Evolutionary conservation across 2,329 filamentous ascomycete species (phyloP), one percentile per base, ranked within the genome.

Genomic region (Cercospora zeina): DNA sequence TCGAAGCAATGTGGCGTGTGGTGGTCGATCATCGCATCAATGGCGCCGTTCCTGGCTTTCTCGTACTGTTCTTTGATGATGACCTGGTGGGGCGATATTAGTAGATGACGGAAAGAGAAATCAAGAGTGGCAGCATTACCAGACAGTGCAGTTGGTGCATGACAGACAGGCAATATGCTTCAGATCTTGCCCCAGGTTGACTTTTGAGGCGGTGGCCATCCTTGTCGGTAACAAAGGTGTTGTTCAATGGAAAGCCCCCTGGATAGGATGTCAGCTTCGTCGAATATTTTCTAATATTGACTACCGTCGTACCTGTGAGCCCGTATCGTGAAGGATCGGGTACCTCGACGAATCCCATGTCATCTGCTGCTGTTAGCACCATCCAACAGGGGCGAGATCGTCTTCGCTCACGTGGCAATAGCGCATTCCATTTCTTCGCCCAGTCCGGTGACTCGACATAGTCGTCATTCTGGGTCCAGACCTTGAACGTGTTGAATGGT

Each of bases 101-200:
- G 49, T 34, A 33, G 10, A 14, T 51, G 49, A 31, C 14, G 2
- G 14, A 1, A 30, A 16, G 14, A n/a, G 14, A 33, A 14, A 2
- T 42, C n/a, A 11, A 19, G 3, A 16, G 4, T 33, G 16, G 13
- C 11, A 11, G 21, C 2, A 8, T 30, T 39, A 55, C 53, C 3
- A 57, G 24, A 33, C 59, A 61, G 27, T 61, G 59, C 16, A 61
- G 19, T 42, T 61, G 53, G 27, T 61, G 53, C 53, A 61, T 57
- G 13, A 61, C 34, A 14, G 58, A 61, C 2, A 61, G 21, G 34
- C 36, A 37, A n/a, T 61, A 61, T 7, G 54, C 47, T 57, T 61
- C 59, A 5, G 54, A 24, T 14, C 33, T 45, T 11, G 39, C 31
- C 14, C 24, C 34, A 21, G 54, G 37, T 10, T 57, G 54, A 19